Evolutionary conservation across 176 grass and related monocot genomes (phyloP), one percentile per base, ranked within the genome.

Genomic region (Lolium rigidum): DNA sequence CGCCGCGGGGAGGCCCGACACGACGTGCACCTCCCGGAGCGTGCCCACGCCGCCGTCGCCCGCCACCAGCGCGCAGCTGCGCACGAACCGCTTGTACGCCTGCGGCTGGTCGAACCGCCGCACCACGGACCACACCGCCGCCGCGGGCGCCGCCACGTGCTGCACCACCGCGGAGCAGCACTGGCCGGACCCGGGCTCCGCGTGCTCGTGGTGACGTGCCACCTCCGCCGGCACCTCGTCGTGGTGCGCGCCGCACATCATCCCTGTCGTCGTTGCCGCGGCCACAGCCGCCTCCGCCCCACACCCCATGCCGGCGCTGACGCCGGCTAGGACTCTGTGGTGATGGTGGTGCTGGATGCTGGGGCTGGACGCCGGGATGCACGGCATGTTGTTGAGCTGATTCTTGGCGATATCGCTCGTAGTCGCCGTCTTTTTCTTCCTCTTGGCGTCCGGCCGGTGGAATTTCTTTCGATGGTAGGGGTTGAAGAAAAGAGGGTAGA

Each of bases 51-150:
- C 92, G 54, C 95, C 95, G 74, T 93, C 95, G 9, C 95, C 95
- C 0, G 77, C 91, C 10, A 98, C 64, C 18, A 98, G 83, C 51
- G 87, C 85, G 87, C 95, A 98, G 91, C 95, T 98, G 71, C 85
- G 89, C 18, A 98, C 91, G 80, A 98, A 98, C 51, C 77, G 93
- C 84, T 98, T 98, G 91, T 98, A 98, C 48, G 80, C 85, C 88
- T 98, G 95, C 20, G 95, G 95, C 86, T 90, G 87, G 86, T 98
- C 95, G 87, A 98, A 98, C 22, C 95, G 91, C 59, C 95, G 93
- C 61, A 98, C 89, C 69, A 98, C 93, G 10, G 95, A 93, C 95
- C 95, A 98, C 66, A 98, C 95, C 20, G 86, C 81, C 15, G 85
- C 56, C 28, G 89, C 88, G 7, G 95, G 95, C 6, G 93, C 95